Base-by-base conservation (phyloP, 306 rosid genomes). In the Rubus parviflorus region DNA sequence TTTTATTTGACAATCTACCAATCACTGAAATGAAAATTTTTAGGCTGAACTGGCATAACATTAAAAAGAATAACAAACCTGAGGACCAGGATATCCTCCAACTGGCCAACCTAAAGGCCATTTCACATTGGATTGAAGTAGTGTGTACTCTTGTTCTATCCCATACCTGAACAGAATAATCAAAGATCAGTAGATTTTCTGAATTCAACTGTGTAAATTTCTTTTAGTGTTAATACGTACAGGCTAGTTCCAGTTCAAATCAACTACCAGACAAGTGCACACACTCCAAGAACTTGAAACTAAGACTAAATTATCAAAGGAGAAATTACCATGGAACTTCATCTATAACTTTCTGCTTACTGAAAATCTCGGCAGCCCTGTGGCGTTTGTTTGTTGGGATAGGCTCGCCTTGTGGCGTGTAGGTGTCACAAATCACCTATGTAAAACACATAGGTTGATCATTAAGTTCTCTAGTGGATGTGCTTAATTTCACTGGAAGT, bases 61-160 rank as follows among this genome's bases (percentile, higher is more conserved):
- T 62, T 46, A 46, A 71, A 48, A 23, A 67, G 45, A 65, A 54
- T 16, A 54, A 75, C 74, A 81, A 30, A 96, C 99, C 97, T 92
- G 99, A 82, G 99, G 98, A 85, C 99, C 99, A 61, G 99, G 99
- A 77, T 96, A 96, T 43, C 88, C 99, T 84, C 99, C 98, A 66
- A 89, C 94, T 0, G 98, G 98, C 99, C 99, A 96, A 58, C 99
- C 99, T 52, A 96, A 81, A 15, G 99, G 97, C 99, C 99, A 96
- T 45, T 89, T 91, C 89, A 96, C 99, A 77, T 89, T 73, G 47
- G 90, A 74, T 68, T 93, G 99, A 77, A 96, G 97, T 83, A 96
- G 80, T 81, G 98, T 96, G 94, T 96, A 96, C 84, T 96, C 99
- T 86, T 96, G 99, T 85, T 96, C 98, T 65, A 96, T 96, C 70